Evolutionary conservation across 106 monocot species (phyloP).

Genomic region (Acorus gramineus): DNA sequence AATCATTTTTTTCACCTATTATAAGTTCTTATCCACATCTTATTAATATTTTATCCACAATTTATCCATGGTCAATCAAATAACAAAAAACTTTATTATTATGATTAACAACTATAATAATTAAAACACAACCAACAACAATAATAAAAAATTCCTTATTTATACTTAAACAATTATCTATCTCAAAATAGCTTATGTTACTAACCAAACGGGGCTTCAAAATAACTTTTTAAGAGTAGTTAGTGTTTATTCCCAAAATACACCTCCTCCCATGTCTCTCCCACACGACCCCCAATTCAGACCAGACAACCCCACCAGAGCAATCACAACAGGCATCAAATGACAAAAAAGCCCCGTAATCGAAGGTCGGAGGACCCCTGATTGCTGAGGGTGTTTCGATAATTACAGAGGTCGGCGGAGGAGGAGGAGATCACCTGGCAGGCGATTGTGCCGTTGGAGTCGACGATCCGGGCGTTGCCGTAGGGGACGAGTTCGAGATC

Average conservation of each 20-base stretch:
- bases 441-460: conserved; percentile 52
- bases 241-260: no score
- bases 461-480: conserved; percentile 56
- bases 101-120: background rate
- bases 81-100: no score
- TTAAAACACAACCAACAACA: background rate
- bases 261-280: no score
- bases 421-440: conserved; percentile 58
- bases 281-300: no score
- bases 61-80: no score
- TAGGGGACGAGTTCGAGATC: conserved; percentile 85
- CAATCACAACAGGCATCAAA: no score
- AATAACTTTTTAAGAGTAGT: background rate
- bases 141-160: background rate
- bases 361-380: no score
- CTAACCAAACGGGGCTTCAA: background rate
- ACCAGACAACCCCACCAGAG: no score
- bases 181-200: background rate
- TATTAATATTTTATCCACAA: no score
- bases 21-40: no score
- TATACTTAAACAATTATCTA: background rate
- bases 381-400: background rate
- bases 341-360: no score
- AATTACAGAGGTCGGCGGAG: background rate
- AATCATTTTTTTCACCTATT: no score